Base-by-base conservation (phyloP, 208 protist species). In the Trypanosomatidae sp. region DNA sequence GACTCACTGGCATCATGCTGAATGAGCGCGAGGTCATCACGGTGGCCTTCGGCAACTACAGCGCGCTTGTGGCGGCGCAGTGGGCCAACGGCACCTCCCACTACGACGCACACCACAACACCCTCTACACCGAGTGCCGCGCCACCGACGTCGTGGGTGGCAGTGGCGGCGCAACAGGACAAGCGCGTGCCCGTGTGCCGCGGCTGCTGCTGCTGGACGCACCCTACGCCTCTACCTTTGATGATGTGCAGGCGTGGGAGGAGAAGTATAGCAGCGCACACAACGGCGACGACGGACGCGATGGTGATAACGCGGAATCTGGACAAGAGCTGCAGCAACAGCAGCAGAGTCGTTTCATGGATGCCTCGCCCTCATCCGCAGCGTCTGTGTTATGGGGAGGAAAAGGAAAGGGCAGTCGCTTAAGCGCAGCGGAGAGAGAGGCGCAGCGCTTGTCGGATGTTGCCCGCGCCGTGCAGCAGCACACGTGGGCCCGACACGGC, bases 11-110 rank as follows among this genome's bases (percentile, higher is more conserved):
- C n/a, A n/a, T n/a, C n/a, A 68, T 69, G 60, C 66, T 78, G 65
- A 7, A 53, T 8, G 92, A 94, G 39, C 80, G 86, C 1, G 92
- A 96, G 62, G 47, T 96, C 13, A 73, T 96, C n/a, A 96, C 92
- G 28, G 12, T 94, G 2, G 92, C 80, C 17, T 86, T 96, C 53
- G 92, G 92, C 59, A 96, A 96, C 84, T 96, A 93, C 78, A 76
- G 87, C 74, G 84, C 89, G 4, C 85, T 96, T 30, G 87, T 96
- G 3, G 92, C 90, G 4, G 88, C 92, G 41, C 92, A 96, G 78
- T 96, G 92, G 90, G 88, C 85, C 43, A 96, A 96, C 71, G 88
- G 92, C 43, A 94, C 88, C 3, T 90, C 88, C 19, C 41, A 73
- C 52, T 94, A 81, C 71, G 92, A 96, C 69, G 76, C 67, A 15